Percentiles rank a stretch among this genome's conserved stretches.
Evolutionary conservation across 1,284 basidiomycete species (phyloP).

Genomic region (Moesziomyces parantarcticus): DNA sequence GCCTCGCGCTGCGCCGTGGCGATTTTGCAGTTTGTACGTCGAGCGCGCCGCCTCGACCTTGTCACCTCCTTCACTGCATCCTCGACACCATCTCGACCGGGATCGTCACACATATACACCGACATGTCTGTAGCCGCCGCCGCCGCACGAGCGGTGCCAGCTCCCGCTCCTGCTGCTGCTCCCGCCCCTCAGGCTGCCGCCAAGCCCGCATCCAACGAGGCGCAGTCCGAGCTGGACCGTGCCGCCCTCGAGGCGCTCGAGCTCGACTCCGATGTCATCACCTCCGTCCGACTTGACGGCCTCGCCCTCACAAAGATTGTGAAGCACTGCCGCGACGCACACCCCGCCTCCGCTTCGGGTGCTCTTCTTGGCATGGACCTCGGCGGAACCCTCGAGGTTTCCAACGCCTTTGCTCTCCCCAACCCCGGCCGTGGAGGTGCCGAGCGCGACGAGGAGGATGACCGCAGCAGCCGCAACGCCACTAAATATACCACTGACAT

Average conservation of each 20-base stretch:
- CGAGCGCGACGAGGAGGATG: slow-evolving; percentile 62
- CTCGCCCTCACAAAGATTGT: slow-evolving; percentile 66
- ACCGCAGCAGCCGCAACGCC: slow-evolving; percentile 59
- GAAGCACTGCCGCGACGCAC: slow-evolving; percentile 67
- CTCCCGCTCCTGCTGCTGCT: slow-evolving; percentile 15
- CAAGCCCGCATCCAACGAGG: slow-evolving; percentile 23
- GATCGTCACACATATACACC: slow-evolving; percentile 6
- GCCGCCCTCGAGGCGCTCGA: slow-evolving; percentile 56
- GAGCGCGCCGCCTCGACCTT: slow-evolving; percentile 2
- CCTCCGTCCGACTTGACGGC: slow-evolving; percentile 63
- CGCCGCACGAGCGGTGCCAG: slow-evolving; percentile 14
- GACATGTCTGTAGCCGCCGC: slow-evolving; percentile 31
- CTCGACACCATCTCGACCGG: slow-evolving; percentile 15
- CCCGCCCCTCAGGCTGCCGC: slow-evolving; percentile 15
- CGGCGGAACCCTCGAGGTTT: slow-evolving; percentile 63
- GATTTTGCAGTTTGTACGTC: slow-evolving; percentile 3
- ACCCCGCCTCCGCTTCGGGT: slow-evolving; percentile 63
- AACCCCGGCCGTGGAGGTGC: slow-evolving; percentile 43
- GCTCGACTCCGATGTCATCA: slow-evolving; percentile 61
- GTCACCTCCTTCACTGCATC: slow-evolving; percentile 5
- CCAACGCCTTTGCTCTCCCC: slow-evolving; percentile 64
- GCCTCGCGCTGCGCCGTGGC: neutral
- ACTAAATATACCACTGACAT: slow-evolving; percentile 81
- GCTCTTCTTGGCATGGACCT: slow-evolving; percentile 65
- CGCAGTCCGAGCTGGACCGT: slow-evolving; percentile 47